Conservation (phyloP, 768 basidiomycete genomes). For the Crassisporium funariophilum region DNA sequence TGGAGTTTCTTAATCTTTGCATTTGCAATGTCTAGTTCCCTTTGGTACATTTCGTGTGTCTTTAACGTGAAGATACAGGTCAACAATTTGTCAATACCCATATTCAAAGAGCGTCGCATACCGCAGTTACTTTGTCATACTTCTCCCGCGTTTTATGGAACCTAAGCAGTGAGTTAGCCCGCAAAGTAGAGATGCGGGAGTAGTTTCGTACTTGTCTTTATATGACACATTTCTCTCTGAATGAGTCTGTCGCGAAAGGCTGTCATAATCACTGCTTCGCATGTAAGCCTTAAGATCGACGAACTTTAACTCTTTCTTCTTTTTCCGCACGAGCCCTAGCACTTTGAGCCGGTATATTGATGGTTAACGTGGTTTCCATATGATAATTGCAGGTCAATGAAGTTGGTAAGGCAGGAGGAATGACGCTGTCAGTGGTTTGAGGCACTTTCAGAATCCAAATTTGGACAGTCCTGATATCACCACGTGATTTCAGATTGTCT, state of each 20-base stretch:
- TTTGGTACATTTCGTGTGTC: slow-evolving; percentile 40
- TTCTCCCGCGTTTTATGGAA: slow-evolving; percentile 48
- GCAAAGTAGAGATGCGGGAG: not conserved
- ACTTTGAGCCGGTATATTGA: slow-evolving; percentile 25
- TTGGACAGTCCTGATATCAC: no score
- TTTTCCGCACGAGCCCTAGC: slow-evolving; percentile 1
- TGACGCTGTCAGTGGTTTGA: no score
- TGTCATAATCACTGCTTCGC: not conserved
- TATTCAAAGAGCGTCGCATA: slow-evolving; percentile 24
- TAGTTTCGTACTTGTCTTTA: slow-evolving; percentile 32
- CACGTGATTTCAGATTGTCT: no score
- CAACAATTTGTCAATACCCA: not conserved
- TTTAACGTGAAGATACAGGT: slow-evolving; percentile 14
- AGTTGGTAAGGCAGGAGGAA: no score
- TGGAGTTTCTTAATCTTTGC: slow-evolving; percentile 46
- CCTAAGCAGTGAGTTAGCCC: slow-evolving; percentile 27
- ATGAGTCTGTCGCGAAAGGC: slow-evolving; percentile 8
- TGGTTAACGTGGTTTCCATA: slow-evolving; percentile 31
- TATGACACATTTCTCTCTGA: slow-evolving; percentile 22
- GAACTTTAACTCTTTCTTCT: slow-evolving; percentile 8
- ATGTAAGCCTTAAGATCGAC: not conserved
- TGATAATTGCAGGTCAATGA: slow-evolving; percentile 24
- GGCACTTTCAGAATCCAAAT: no score
- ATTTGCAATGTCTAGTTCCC: slow-evolving; percentile 41
- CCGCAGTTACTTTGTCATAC: slow-evolving; percentile 45